A percentile compares a stretch with the other conserved stretches of the same genome.
phyloP scores from a whole-genome alignment of 306 rosid species.

The Urtica urens region DNA sequence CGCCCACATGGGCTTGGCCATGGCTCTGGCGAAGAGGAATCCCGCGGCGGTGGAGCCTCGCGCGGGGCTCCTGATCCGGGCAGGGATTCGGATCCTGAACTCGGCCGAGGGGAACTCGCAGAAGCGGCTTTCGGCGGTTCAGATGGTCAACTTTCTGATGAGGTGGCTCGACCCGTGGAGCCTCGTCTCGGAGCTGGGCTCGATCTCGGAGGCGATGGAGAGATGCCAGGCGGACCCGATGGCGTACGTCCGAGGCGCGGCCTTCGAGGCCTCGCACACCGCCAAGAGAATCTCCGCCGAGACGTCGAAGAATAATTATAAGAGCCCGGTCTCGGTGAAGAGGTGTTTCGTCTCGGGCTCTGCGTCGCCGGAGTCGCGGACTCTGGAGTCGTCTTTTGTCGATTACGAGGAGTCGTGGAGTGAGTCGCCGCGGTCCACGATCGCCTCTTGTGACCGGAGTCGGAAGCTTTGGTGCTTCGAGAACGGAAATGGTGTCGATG shows the following conservation, averaged over 20 bases:
- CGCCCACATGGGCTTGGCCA: slow-evolving; percentile 68
- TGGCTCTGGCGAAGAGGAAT: slow-evolving; percentile 75
- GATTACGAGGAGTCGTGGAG: slow-evolving; percentile 41
- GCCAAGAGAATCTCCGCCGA: slow-evolving; percentile 43
- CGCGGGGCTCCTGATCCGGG: slow-evolving; percentile 62
- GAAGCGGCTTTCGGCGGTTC: slow-evolving; percentile 57
- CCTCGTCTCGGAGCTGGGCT: slow-evolving; percentile 55
- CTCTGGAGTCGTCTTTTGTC: slow-evolving; percentile 46
- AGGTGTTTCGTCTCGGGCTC: slow-evolving; percentile 33
- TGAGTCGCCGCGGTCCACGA: slow-evolving; percentile 49
- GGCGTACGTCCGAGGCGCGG: slow-evolving; percentile 75
- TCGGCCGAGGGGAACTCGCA: slow-evolving; percentile 63
- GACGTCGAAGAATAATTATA: slow-evolving; percentile 34
- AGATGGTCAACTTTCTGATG: slow-evolving; percentile 81
- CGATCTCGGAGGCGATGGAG: slow-evolving; percentile 68
- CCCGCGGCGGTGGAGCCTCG: slow-evolving; percentile 70
- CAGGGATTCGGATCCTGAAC: slow-evolving; percentile 49
- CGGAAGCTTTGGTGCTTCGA: slow-evolving; percentile 65
- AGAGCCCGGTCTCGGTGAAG: slow-evolving; percentile 40
- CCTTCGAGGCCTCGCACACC: slow-evolving; percentile 84
- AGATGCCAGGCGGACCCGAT: slow-evolving; percentile 64
- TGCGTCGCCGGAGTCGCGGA: slow-evolving; percentile 54
- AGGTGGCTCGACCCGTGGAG: slow-evolving; percentile 64
- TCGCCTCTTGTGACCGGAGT: slow-evolving; percentile 23
- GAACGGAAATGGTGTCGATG: slow-evolving; percentile 65